A percentile compares a stretch with the other conserved stretches of the same genome.
Conservation (phyloP, 1,284 basidiomycete species). For the Cryptococcus maquisensis region DNA sequence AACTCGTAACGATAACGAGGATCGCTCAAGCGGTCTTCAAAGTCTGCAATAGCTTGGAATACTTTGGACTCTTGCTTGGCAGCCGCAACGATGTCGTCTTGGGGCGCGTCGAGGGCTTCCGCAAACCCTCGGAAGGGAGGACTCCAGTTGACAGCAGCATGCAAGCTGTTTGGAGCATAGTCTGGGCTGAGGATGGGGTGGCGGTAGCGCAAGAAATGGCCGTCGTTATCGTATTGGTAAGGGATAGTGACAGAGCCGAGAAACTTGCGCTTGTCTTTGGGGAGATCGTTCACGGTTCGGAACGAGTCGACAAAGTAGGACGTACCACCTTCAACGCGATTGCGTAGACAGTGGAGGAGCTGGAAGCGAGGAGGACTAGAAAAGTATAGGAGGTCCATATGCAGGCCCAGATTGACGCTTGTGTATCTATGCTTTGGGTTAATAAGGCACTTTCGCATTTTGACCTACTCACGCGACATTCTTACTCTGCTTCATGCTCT, state of each 20-base stretch:
- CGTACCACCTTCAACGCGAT: slow-evolving; percentile 72
- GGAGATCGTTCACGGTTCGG: slow-evolving; percentile 62
- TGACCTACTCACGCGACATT: slow-evolving; percentile 66
- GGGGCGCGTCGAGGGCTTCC: slow-evolving; percentile 50
- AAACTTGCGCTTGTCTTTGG: slow-evolving; percentile 50
- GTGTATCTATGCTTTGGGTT: slow-evolving; percentile 58
- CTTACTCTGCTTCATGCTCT: slow-evolving; percentile 65
- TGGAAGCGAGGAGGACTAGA: slow-evolving; percentile 81
- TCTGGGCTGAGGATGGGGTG: slow-evolving; percentile 69
- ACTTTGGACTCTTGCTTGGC: slow-evolving; percentile 45
- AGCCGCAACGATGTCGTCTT: neutral
- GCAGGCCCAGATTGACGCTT: slow-evolving; percentile 78
- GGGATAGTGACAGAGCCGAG: slow-evolving; percentile 64
- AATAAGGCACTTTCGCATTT: neutral
- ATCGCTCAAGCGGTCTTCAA: slow-evolving; percentile 61
- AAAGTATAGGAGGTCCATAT: slow-evolving; percentile 90
- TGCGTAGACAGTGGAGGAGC: slow-evolving; percentile 81
- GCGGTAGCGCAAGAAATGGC: slow-evolving; percentile 72
- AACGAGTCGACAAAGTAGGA: slow-evolving; percentile 87
- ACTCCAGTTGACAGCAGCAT: slow-evolving; percentile 74
- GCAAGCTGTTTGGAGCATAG: slow-evolving; percentile 6
- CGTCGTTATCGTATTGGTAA: slow-evolving; percentile 90
- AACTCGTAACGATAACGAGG: slow-evolving; percentile 60
- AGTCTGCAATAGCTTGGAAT: slow-evolving; percentile 63
- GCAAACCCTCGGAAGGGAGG: slow-evolving; percentile 83